These are phyloP conservation scores for Acer saccharum DNA, from an alignment of 345 rosid genomes.

Conservation along the genomic window DNA sequence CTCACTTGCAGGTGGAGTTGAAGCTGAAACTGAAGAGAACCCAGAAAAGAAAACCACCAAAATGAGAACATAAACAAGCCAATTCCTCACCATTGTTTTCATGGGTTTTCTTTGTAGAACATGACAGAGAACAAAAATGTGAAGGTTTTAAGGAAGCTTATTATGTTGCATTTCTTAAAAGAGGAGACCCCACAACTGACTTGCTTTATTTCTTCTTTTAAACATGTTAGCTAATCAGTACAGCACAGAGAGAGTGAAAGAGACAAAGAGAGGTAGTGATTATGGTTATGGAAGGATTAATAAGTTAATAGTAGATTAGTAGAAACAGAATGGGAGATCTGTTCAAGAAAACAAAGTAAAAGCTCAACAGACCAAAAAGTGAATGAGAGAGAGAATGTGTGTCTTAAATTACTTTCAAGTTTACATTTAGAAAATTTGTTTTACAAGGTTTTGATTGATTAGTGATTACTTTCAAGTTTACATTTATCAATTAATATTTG, in stretches of 20 bases:
- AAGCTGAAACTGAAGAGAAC: slow-evolving; percentile 73
- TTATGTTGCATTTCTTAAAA: slow-evolving; percentile 19
- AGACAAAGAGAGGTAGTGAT: slow-evolving; percentile 15
- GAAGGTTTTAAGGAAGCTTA: slow-evolving; percentile 22
- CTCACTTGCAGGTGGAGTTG: slow-evolving; percentile 80
- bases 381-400: slow-evolving; percentile 4
- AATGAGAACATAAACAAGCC: slow-evolving; percentile 44
- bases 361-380: background rate
- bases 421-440: background rate
- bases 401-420: slow-evolving; percentile 1
- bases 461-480: too few relatives aligned
- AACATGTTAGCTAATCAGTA: slow-evolving; percentile 28
- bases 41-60: slow-evolving; percentile 46
- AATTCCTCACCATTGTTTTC: slow-evolving; percentile 39
- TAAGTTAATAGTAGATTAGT: background rate
- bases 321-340: slow-evolving; percentile 14
- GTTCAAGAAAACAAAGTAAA: slow-evolving; percentile 29
- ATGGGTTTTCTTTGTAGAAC: slow-evolving; percentile 16
- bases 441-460: too few relatives aligned
- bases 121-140: slow-evolving; percentile 27
- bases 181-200: slow-evolving; percentile 32
- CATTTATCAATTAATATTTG: background rate
- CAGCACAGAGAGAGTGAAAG: slow-evolving; percentile 19
- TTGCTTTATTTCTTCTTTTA: slow-evolving; percentile 12
- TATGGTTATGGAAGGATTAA: slow-evolving; percentile 12